Evolutionary conservation across 352 stramenopile species (phyloP).

Genomic region (Pythium rhizo-oryzae): DNA sequence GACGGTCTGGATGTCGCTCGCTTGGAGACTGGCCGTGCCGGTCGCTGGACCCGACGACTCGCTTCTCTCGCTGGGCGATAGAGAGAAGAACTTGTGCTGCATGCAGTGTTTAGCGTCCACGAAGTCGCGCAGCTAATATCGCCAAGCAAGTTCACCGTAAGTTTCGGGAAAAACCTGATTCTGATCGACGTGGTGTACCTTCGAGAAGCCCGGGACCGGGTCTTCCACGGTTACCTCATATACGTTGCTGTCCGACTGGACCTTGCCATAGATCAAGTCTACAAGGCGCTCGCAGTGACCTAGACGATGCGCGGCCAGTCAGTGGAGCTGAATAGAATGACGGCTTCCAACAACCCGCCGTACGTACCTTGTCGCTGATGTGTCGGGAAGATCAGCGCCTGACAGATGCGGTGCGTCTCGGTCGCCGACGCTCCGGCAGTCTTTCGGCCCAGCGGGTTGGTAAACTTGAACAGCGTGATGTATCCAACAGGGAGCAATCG

Average conservation of each 20-base stretch:
- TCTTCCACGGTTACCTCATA: conserved; percentile 89
- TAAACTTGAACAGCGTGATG: conserved; percentile 86
- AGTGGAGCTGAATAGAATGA: no score
- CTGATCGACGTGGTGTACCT: conserved; percentile 30
- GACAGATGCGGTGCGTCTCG: conserved; percentile 83
- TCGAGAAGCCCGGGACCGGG: conserved; percentile 75
- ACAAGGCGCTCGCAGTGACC: conserved; percentile 79
- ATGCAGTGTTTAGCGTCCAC: conserved; percentile 71
- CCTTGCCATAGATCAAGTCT: conserved; percentile 60
- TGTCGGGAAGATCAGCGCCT: conserved; percentile 76
- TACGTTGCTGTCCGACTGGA: conserved; percentile 51
- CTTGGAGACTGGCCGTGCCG: conserved; percentile 46
- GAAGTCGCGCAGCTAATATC: conserved; percentile 62
- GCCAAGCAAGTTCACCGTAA: not conserved
- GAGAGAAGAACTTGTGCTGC: conserved; percentile 60
- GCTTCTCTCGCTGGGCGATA: conserved; percentile 31
- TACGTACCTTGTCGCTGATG: conserved; percentile 74
- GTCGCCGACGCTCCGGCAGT: conserved; percentile 36
- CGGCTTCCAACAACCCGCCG: no score
- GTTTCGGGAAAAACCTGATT: no score
- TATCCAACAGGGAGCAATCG: conserved; percentile 59
- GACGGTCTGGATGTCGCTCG: conserved; percentile 58
- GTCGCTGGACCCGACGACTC: conserved; percentile 23
- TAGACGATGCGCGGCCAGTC: conserved; percentile 9
- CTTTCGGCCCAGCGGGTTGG: conserved; percentile 71